Evolutionary conservation across 441 rosid species (phyloP).

Genomic region (Pelargonium citronellum): DNA sequence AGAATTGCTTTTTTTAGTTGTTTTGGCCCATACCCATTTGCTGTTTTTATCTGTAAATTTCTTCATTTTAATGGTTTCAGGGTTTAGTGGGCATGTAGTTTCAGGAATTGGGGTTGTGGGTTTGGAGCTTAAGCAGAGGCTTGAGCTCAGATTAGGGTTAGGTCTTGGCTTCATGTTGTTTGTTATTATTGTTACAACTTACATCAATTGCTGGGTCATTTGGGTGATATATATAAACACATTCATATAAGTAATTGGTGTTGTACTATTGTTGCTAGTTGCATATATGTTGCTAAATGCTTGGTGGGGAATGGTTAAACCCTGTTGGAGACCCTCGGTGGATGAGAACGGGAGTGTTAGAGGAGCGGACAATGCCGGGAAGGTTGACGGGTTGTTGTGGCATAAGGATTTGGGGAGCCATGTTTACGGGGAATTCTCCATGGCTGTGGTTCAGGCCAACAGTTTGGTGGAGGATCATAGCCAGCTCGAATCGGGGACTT

Average conservation of each 20-base stretch:
- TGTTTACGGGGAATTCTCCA: slow-evolving; percentile 62
- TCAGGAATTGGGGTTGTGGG: slow-evolving; percentile 21
- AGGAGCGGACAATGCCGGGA: slow-evolving; percentile 26
- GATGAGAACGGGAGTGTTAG: slow-evolving; percentile 22
- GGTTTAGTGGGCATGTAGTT: slow-evolving; percentile 31
- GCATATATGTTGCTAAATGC: slow-evolving; percentile 12
- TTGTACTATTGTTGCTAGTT: neutral
- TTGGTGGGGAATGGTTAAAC: slow-evolving; percentile 43
- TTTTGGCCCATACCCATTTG: slow-evolving; percentile 57
- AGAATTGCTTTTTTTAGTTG: slow-evolving; percentile 27
- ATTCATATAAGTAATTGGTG: neutral
- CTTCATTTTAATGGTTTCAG: slow-evolving; percentile 26
- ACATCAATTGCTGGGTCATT: slow-evolving; percentile 17
- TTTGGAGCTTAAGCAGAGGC: slow-evolving; percentile 16
- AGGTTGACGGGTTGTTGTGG: slow-evolving; percentile 63
- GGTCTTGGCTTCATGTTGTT: slow-evolving; percentile 13
- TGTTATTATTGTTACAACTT: slow-evolving; percentile 20
- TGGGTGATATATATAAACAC: slow-evolving; percentile 14
- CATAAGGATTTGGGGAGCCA: slow-evolving; percentile 60
- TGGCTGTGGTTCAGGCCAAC: slow-evolving; percentile 87
- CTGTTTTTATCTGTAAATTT: slow-evolving; percentile 28
- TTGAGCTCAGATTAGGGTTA: slow-evolving; percentile 19
- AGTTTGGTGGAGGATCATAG: slow-evolving; percentile 62
- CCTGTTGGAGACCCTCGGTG: slow-evolving; percentile 53
- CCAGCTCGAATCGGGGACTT: slow-evolving; percentile 68